These are phyloP conservation scores for Hemisphaericaspora lyxosophila DNA, from an alignment of 1,139 yeast genomes.

Conservation along the genomic window DNA sequence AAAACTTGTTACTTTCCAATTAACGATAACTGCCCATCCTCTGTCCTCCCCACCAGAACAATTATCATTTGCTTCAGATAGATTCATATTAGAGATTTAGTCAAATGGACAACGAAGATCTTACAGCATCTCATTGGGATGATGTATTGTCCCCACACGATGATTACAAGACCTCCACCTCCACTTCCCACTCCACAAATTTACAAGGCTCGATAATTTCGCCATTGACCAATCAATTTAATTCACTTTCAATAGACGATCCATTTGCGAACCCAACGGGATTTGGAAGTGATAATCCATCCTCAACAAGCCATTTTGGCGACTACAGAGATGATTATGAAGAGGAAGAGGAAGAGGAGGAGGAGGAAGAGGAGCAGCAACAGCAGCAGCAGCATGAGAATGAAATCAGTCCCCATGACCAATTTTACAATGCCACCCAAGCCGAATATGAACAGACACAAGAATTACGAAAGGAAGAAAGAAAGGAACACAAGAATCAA, in stretches of 20 bases:
- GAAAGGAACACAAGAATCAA: conserved; percentile 36
- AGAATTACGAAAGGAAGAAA: conserved; percentile 34
- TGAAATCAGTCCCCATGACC: conserved; percentile 8
- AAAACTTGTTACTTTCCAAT: neutral
- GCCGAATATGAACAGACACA: conserved; percentile 33
- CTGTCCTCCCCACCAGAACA: too few relatives aligned
- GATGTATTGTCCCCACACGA: conserved; percentile 29
- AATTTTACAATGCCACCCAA: conserved; percentile 7
- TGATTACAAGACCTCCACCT: conserved; percentile 10
- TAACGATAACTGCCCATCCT: too few relatives aligned
- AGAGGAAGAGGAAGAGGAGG: conserved; percentile 17
- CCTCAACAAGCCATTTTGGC: conserved; percentile 10
- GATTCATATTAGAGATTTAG: too few relatives aligned
- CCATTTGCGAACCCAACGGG: conserved; percentile 17
- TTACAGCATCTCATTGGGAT: conserved; percentile 41
- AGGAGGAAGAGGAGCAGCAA: conserved; percentile 14
- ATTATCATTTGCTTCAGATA: too few relatives aligned
- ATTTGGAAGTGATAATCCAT: conserved; percentile 5
- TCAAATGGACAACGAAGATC: conserved; percentile 33
- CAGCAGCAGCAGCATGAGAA: neutral
- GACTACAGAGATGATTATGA: conserved; percentile 19
- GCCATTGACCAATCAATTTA: conserved; percentile 27
- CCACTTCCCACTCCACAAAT: conserved; percentile 11
- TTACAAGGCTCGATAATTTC: conserved; percentile 18
- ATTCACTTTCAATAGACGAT: conserved; percentile 22